These are phyloP conservation scores for Cyclostephanos tholiformis DNA, from an alignment of 108 stramenopile genomes.

Conservation along the genomic window DNA sequence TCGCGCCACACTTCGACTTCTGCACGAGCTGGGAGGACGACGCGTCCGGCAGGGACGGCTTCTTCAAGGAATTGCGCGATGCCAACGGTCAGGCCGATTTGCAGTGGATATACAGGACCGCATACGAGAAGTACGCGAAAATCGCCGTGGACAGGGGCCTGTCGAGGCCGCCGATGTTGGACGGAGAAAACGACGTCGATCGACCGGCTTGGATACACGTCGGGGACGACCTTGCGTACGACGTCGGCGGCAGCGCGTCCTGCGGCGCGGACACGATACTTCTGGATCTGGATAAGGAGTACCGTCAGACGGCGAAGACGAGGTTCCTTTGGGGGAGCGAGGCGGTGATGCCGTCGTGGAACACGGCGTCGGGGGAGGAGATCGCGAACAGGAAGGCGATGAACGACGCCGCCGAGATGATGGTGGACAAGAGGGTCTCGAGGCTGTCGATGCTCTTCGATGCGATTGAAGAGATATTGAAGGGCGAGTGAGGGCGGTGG, in stretches of 20 bases:
- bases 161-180: slow-evolving; percentile 23
- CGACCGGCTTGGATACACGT: slow-evolving; percentile 82
- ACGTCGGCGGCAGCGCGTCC: slow-evolving; percentile 76
- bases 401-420: slow-evolving; percentile 77
- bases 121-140: slow-evolving; percentile 71
- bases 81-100: slow-evolving; percentile 73
- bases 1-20: slow-evolving; percentile 88
- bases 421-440: slow-evolving; percentile 67
- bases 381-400: slow-evolving; percentile 69
- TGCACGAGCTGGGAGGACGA: slow-evolving; percentile 90
- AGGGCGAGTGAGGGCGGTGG: slow-evolving; percentile 4
- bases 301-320: slow-evolving; percentile 82
- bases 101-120: slow-evolving; percentile 89
- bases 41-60: slow-evolving; percentile 70
- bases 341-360: slow-evolving; percentile 70
- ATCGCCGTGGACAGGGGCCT: slow-evolving; percentile 55
- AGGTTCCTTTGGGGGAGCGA: slow-evolving; percentile 57
- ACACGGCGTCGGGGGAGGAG: slow-evolving; percentile 70
- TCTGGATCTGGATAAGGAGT: slow-evolving; percentile 70
- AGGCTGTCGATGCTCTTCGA: slow-evolving; percentile 71
- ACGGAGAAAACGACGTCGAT: slow-evolving; percentile 16
- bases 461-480: slow-evolving; percentile 76
- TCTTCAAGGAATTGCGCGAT: slow-evolving; percentile 75
- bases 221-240: slow-evolving; percentile 89
- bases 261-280: slow-evolving; percentile 91